phyloP scores from a whole-genome alignment of 2,329 filamentous ascomycete species.

The Trichoderma oligosporum region DNA sequence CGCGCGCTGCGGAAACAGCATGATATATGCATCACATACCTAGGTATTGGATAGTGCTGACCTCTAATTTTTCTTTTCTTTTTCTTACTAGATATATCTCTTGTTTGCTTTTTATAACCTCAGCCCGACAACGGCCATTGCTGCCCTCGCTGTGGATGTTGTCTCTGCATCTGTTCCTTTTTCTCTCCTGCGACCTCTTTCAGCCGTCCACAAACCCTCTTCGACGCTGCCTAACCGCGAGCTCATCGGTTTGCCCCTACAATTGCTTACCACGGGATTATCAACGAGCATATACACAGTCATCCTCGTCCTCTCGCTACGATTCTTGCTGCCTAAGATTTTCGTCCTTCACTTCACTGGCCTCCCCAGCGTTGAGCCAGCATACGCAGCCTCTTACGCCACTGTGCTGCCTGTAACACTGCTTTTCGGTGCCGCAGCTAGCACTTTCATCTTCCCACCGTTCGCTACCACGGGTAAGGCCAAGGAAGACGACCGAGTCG shows the following conservation, averaged over 20 bases:
- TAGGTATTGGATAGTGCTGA: neutral
- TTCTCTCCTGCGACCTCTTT: constrained; percentile 65
- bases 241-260: constrained; percentile 62
- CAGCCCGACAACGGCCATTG: constrained; percentile 55
- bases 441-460: constrained; percentile 73
- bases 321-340: constrained; percentile 65
- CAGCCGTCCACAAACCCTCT: constrained; percentile 58
- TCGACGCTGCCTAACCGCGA: constrained; percentile 54
- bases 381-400: constrained; percentile 59
- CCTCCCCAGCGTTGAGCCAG: constrained; percentile 64
- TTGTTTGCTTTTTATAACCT: constrained; percentile 74
- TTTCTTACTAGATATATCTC: constrained; percentile 69
- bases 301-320: constrained; percentile 65
- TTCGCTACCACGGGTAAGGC: constrained; percentile 52
- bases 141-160: constrained; percentile 64
- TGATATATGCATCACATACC: too few relatives aligned
- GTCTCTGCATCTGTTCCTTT: constrained; percentile 70
- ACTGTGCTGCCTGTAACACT: constrained; percentile 57
- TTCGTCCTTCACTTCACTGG: constrained; percentile 74
- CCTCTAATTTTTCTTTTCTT: too few relatives aligned
- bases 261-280: constrained; percentile 62
- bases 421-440: constrained; percentile 64
- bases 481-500: constrained; percentile 45
- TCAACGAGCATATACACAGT: constrained; percentile 71
- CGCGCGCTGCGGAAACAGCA: neutral